Evolutionary conservation across 345 rosid genomes (phyloP).

Genomic region (Camelina laxa): DNA sequence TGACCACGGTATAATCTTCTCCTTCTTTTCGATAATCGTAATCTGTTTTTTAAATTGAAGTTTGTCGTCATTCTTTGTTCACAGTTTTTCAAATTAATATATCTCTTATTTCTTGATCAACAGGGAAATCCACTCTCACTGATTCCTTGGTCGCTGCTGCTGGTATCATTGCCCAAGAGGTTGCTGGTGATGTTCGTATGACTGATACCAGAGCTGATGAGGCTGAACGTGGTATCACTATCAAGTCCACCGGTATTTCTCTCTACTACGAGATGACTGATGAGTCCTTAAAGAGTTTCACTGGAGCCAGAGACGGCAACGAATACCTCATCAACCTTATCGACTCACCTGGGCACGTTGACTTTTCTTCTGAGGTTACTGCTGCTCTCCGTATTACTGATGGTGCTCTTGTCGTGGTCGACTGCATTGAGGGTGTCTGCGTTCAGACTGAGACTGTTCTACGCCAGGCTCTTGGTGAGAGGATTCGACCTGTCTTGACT

Average conservation of each 20-base stretch:
- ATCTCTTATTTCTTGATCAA: too few relatives aligned
- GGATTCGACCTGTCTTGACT: conserved; percentile 83
- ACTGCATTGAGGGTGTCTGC: conserved; percentile 85
- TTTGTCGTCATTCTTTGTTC: too few relatives aligned
- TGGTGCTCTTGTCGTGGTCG: conserved; percentile 88
- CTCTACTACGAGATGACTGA: conserved; percentile 74
- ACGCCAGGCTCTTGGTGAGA: conserved; percentile 83
- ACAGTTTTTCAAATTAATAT: too few relatives aligned
- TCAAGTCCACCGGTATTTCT: conserved; percentile 86
- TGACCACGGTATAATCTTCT: conserved; percentile 28
- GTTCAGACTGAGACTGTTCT: conserved; percentile 89
- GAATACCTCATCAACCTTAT: conserved; percentile 85
- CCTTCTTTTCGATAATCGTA: background rate
- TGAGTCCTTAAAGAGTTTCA: conserved; percentile 57
- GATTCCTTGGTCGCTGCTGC: conserved; percentile 98
- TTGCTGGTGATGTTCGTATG: conserved; percentile 93
- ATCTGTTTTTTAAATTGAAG: background rate
- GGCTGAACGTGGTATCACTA: conserved; percentile 89
- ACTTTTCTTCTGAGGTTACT: conserved; percentile 85
- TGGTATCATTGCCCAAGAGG: conserved; percentile 88
- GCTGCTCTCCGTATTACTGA: conserved; percentile 92
- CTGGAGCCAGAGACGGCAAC: conserved; percentile 66
- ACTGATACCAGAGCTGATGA: conserved; percentile 86
- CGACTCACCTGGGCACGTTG: conserved; percentile 86
- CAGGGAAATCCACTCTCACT: conserved; percentile 83